Base-by-base conservation (phyloP, 2,329 filamentous ascomycete genomes). In the Colletotrichum lentis region DNA sequence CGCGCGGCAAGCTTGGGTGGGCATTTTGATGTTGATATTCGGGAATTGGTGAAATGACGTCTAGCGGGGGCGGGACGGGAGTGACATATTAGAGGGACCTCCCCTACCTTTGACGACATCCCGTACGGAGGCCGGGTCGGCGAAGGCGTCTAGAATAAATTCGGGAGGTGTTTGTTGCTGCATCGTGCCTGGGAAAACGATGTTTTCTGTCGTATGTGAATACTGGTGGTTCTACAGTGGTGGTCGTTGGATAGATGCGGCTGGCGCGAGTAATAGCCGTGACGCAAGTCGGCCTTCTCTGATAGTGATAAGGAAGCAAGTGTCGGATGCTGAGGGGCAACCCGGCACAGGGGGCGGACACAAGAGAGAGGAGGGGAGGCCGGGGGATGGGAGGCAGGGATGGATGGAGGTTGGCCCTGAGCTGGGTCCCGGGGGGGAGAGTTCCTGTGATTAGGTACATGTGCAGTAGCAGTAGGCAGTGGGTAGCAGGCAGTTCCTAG, bases 101-200 rank as follows among this genome's bases (percentile, higher is more conserved):
- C 6, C 18, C n/a, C 39, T 78, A 94, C 94, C 95, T 88, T 95
- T 94, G 71, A 98, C 90, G 63, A 98, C 91, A 77, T 98, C 95
- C 78, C 92, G 93, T 72, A 97, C 93, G 63, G 91, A 96, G 50
- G 88, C 88, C 59, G 93, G 92, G 80, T 98, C 96, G 67, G 94
- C 92, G 78, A 97, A 96, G 76, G 97, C 90, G 78, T 97, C 94
- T 77, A 99, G 88, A 73, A 92, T 93, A 82, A 97, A 97, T 80
- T 97, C 94, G 74, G 93, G 93, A 67, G 92, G 89, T 62, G 79
- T 80, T 67, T 82, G 82, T 69, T 82, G 80, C 66, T 86, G 83
- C 83, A 85, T 86, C 53, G 56, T 62, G 39, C 31, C 49, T 56
- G 20, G 52, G n/a, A 20, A 14, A 35, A n/a, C 22, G 18, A n/a